Percentiles rank a stretch among this genome's conserved stretches.
Evolutionary conservation across 2,329 filamentous ascomycete species (phyloP).

Genomic region (Torrubiellomyces zombiae): DNA sequence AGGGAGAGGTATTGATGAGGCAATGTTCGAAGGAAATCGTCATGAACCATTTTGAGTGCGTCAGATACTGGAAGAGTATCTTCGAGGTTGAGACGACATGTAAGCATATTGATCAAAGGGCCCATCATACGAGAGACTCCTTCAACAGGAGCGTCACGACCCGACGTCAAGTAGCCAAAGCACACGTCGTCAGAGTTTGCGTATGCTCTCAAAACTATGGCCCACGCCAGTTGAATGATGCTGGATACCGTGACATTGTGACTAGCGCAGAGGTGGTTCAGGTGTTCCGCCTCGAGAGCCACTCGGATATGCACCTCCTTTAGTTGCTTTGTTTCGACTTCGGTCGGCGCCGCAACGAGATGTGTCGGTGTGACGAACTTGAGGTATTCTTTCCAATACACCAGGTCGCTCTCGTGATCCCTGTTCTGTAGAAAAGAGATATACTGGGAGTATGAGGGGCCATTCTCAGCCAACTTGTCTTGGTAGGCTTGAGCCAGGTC

Average conservation of each 20-base stretch:
- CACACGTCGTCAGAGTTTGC: constrained; percentile 28
- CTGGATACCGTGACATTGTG: constrained; percentile 29
- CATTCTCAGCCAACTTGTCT: neutral
- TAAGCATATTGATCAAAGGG: constrained; percentile 37
- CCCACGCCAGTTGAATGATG: constrained; percentile 35
- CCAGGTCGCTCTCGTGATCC: constrained; percentile 1
- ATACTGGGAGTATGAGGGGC: constrained; percentile 1
- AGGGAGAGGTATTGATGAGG: constrained; percentile 32
- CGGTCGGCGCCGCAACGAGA: neutral
- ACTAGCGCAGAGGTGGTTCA: constrained; percentile 17
- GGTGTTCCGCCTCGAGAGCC: neutral
- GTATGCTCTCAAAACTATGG: constrained; percentile 29
- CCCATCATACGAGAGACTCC: constrained; percentile 32
- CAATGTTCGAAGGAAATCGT: constrained; percentile 27
- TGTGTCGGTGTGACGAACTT: constrained; percentile 3
- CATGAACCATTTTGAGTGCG: constrained; percentile 24
- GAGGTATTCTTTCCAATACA: constrained; percentile 5
- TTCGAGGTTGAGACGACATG: constrained; percentile 26
- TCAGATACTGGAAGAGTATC: constrained; percentile 15
- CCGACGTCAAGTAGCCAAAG: constrained; percentile 37
- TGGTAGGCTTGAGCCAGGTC: constrained; percentile 3
- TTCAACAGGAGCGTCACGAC: constrained; percentile 31
- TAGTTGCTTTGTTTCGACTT: neutral
- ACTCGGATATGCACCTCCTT: constrained; percentile 1
- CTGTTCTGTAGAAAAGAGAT: constrained; percentile 3